Evolutionary conservation across 495 filamentous ascomycete genomes (phyloP), one percentile per base, ranked within the genome.

Genomic region (Usnea hakonensis): DNA sequence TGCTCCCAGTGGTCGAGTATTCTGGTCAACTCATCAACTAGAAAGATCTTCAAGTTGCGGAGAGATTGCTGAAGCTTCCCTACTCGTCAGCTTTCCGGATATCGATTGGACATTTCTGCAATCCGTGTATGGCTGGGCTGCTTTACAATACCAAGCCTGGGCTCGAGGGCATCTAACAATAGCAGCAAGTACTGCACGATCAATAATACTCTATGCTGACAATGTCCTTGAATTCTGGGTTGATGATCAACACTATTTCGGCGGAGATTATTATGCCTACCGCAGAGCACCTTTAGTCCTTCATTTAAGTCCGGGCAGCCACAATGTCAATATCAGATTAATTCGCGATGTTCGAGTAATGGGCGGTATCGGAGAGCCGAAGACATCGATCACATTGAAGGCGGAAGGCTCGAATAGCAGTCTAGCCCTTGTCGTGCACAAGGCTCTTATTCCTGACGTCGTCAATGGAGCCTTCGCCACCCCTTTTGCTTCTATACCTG

Each of bases 111-210:
- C 56, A 23, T 76, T 73, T 32, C 69, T 84, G 57, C 76, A 81
- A 61, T 73, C 73, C 21, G 71, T 84, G 19, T 85, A 86, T 64
- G 84, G 83, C 41, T 86, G 83, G 84, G 71, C 83, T 30, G 81
- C 78, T 19, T 67, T 81, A 19, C 83, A 85, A 67, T 85, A 81
- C 68, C 83, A 85, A 66, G 80, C 80, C 16, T 86, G 82, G 83
- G 75, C 76, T 30, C 71, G 82, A 35, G 81, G 83, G 21, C 68
- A 69, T n/a, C 64, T 86, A 33, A 67, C 66, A 32, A 67, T 83
- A 53, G 55, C 62, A 43, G 64, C 44, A 30, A 48, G 61, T 33
- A 59, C 57, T 17, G 23, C 57, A 28, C 64, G 70, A 58, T 73
- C 69, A 28, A 61, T 83, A 52, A 68, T 75, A 4, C 57, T 84